Evolutionary conservation across 1,284 basidiomycete species (phyloP), one percentile per base, ranked within the genome.

Genomic region (Nidula niveotomentosa): DNA sequence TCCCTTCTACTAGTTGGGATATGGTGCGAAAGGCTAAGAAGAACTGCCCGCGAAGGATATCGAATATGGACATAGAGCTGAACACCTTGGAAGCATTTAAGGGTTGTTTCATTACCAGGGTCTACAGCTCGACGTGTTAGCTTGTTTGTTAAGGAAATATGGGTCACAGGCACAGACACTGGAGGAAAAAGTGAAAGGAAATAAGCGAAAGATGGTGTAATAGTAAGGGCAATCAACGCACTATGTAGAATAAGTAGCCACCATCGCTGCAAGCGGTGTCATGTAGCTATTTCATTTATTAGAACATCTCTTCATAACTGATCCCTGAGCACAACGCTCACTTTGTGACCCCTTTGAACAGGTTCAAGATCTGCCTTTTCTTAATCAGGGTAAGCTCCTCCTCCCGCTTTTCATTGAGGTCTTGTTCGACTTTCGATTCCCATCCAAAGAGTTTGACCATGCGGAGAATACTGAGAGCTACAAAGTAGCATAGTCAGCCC

Each of bases 401-500:
- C 53, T 85, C 80, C 36, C 81, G 70, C 73, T 79, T 81, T n/a
- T 74, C 75, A 36, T 74, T 67, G 23, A 88, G 76, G 35, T 75
- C 70, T 13, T 74, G 67, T 36, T 77, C 73, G 69, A 85, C 80
- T 56, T 79, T 77, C 13, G 68, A 69, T 61, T 88, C 86, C 86
- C 86, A 90, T 2, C 83, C 88, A 61, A 91, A 90, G 58, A 89
- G 78, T 68, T 90, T 90, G 65, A 88, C 72, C 79, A 87, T 86
- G 17, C 85, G 72, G n/a, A 83, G 58, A 8, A 81, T 71, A 59
- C 69, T 79, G 70, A 81, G 70, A 8, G 72, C 77, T 80, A 47
- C 30, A 51, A 33, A 48, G 56, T 51, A 53, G 34, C 17, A 50
- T 17, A n/a, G 43, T 36, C 33, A 30, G 45, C 8, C 8, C 36